Evolutionary conservation across 2,329 filamentous ascomycete species (phyloP), one percentile per base, ranked within the genome.

Genomic region (Bretziella fagacearum): DNA sequence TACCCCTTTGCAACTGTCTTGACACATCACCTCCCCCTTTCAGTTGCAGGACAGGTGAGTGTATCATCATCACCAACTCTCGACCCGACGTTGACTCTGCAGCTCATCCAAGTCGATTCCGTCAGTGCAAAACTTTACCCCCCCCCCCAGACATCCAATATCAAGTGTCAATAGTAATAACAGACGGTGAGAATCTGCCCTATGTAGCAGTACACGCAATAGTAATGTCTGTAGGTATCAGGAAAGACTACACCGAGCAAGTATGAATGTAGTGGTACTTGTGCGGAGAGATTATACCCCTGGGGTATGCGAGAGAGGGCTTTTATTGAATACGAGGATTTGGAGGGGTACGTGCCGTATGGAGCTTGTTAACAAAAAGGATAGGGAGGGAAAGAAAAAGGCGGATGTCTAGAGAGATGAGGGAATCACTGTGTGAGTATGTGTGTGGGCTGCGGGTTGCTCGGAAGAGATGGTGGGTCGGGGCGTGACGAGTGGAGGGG

Each of bases 321-420:
- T n/a, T 42, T 46, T 40, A 15, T 37, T 33, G 44, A 46, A 46
- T 46, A 46, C 44, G 44, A 46, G 44, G 35, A 37, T 39, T 36
- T 37, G 7, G 33, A 40, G 44, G 37, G 44, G 44, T 22, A 25
- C 23, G 8, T n/a, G 35, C 10, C 18, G 35, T 17, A 18, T 20
- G 17, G 35, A 20, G 13, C n/a, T n/a, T 36, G 33, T 13, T 2
- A 15, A n/a, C 10, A n/a, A 8, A n/a, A n/a, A 30, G 10, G n/a
- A 36, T 36, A 36, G 11, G 35, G 35, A 4, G 35, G 17, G 5
- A 13, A 37, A 20, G 35, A n/a, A 10, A 4, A 15, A n/a, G 30
- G 17, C 4, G 13, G 30, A n/a, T n/a, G n/a, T n/a, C n/a, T n/a
- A n/a, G n/a, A n/a, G n/a, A n/a, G n/a, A n/a, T n/a, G n/a, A n/a